These are phyloP conservation scores for Puccinia triticina DNA, from an alignment of 1,284 basidiomycete genomes.

Conservation along the genomic window DNA sequence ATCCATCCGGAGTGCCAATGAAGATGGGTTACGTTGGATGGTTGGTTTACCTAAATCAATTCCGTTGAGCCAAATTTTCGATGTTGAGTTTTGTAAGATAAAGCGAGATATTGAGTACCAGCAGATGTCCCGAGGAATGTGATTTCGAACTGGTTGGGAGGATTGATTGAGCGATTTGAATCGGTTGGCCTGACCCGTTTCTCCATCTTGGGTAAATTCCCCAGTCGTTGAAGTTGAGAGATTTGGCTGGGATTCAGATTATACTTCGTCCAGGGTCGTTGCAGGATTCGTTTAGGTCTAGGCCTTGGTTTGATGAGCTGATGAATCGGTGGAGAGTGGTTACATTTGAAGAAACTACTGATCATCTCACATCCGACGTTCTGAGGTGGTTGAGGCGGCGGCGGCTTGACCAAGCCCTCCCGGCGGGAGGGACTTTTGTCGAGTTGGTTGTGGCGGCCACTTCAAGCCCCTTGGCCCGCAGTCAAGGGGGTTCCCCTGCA, in stretches of 20 bases:
- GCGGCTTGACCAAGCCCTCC: no score
- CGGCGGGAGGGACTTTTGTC: no score
- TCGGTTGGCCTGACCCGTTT: slow-evolving; percentile 22
- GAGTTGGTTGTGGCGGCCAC: no score
- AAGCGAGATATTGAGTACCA: background rate
- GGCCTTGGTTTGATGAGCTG: slow-evolving; percentile 14
- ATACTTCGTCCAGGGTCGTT: slow-evolving; percentile 21
- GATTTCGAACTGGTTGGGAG: slow-evolving; percentile 39
- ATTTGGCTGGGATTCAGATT: slow-evolving; percentile 30
- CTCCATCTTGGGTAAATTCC: slow-evolving; percentile 35
- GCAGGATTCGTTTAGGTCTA: slow-evolving; percentile 26
- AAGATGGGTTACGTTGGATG: slow-evolving; percentile 39
- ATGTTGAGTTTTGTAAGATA: background rate
- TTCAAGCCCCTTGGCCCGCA: no score
- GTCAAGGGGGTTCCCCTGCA: no score
- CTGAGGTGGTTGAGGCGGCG: no score
- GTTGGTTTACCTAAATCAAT: slow-evolving; percentile 43
- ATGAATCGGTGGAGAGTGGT: background rate
- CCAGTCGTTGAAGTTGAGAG: slow-evolving; percentile 17
- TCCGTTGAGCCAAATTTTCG: background rate
- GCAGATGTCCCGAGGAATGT: slow-evolving; percentile 48
- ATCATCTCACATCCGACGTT: slow-evolving; percentile 23
- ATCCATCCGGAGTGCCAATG: slow-evolving; percentile 46
- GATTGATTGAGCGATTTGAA: slow-evolving; percentile 23
- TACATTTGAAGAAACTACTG: slow-evolving; percentile 20